Evolutionary conservation across 2,329 filamentous ascomycete genomes (phyloP).

Genomic region (Sporothrix brasiliensis): DNA sequence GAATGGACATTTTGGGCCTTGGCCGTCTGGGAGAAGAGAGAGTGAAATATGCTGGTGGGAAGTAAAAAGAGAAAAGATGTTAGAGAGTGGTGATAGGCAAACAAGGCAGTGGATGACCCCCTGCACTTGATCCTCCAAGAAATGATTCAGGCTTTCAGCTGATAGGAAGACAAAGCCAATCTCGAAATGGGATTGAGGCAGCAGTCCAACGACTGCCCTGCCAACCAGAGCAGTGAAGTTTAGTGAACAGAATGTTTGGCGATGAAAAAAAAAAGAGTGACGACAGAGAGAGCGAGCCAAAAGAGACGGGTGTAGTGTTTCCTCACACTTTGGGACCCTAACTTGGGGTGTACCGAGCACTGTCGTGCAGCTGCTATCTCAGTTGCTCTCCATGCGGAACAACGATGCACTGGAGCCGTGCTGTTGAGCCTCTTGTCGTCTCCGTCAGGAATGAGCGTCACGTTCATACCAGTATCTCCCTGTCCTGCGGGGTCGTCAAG

Average conservation of each 20-base stretch:
- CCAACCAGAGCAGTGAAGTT: neutral
- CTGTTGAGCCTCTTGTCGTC: neutral
- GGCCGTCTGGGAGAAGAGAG: neutral
- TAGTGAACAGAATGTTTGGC: neutral
- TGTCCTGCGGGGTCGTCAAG: slow-evolving; percentile 12
- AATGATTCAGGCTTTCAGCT: neutral
- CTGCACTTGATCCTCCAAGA: neutral
- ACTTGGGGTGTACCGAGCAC: too few species aligned
- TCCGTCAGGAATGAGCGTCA: neutral
- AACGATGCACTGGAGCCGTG: too few species aligned
- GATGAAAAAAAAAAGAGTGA: neutral
- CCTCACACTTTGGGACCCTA: slow-evolving; percentile 1
- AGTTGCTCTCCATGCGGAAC: too few species aligned
- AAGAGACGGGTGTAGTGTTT: neutral
- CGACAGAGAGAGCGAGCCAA: slow-evolving; percentile 13
- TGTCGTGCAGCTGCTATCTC: too few species aligned
- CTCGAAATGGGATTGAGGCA: neutral
- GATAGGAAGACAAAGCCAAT: neutral
- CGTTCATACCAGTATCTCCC: neutral
- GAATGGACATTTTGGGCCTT: neutral
- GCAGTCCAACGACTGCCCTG: neutral
- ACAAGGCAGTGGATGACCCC: neutral
- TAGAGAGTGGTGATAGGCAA: neutral
- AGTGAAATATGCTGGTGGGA: neutral
- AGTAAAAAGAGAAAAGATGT: neutral